These are phyloP conservation scores for Mycocentrospora acerina DNA, from an alignment of 2,329 filamentous ascomycete genomes.

Conservation along the genomic window DNA sequence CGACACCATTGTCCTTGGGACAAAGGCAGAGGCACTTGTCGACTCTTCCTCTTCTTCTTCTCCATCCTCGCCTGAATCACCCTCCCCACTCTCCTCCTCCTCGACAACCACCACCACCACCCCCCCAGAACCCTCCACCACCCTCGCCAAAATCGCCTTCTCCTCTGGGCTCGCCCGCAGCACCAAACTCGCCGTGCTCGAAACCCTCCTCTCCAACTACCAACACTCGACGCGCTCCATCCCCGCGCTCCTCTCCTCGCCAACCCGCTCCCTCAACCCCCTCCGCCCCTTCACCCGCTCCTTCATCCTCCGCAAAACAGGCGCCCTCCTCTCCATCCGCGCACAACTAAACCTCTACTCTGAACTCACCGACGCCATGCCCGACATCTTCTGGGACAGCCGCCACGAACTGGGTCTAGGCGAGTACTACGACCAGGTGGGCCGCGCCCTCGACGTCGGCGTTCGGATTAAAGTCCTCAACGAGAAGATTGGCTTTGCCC, in stretches of 20 bases:
- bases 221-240: slow-evolving; percentile 85
- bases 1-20: slow-evolving; percentile 87
- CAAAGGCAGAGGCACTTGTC: slow-evolving; percentile 50
- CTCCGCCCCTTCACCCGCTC: slow-evolving; percentile 59
- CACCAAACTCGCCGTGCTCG: slow-evolving; percentile 90
- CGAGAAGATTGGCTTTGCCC: slow-evolving; percentile 96
- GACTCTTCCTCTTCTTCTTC: slow-evolving; percentile 2
- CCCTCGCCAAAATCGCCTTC: slow-evolving; percentile 93
- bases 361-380: slow-evolving; percentile 90
- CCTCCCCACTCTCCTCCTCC: slow-evolving; percentile 49
- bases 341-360: slow-evolving; percentile 96
- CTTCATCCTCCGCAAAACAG: slow-evolving; percentile 90
- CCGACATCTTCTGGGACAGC: slow-evolving; percentile 96
- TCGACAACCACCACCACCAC: slow-evolving; percentile 33
- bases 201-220: slow-evolving; percentile 78
- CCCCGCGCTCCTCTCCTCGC: slow-evolving; percentile 72
- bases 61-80: too few species aligned
- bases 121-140: slow-evolving; percentile 56
- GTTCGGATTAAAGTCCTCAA: slow-evolving; percentile 90
- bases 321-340: slow-evolving; percentile 83
- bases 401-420: slow-evolving; percentile 86
- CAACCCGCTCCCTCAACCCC: slow-evolving; percentile 52
- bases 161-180: slow-evolving; percentile 90
- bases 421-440: slow-evolving; percentile 92
- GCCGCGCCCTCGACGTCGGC: slow-evolving; percentile 84